Base-by-base conservation (phyloP, 495 filamentous ascomycete genomes). In the Cercophora sp. region DNA sequence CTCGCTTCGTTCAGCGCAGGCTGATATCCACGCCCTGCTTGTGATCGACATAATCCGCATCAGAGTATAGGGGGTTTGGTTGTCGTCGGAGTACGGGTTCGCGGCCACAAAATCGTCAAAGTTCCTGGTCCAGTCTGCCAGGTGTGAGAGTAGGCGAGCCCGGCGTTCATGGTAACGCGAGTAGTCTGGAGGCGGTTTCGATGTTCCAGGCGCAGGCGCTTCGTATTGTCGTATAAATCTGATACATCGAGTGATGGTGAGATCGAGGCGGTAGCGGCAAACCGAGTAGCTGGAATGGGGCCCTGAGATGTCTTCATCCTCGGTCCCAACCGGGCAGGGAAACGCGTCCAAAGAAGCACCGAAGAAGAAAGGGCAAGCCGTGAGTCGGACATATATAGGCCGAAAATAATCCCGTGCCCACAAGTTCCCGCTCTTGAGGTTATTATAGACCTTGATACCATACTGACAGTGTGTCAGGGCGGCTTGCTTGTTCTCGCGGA, bases 401-500 rank as follows among this genome's bases (percentile, higher is more conserved):
- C 66, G 55, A 2, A 71, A 52, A 16, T 67, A 52, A 16, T 67
- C 55, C 18, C 58, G 59, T 0, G 57, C 52, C 69, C 68, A 69
- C 8, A 56, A 25, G 10, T 52, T 25, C 31, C 57, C 58, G 16
- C 18, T 32, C n/a, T 18, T 23, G 32, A 23, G 34, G 31, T 51
- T 36, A 13, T 66, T 60, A 9, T 69, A 54, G 23, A 71, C 66
- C 16, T 41, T 51, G 51, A 66, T 56, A 29, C 73, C 74, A 50
- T 77, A 68, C 27, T 60, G 63, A 46, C 64, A 71, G 16, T 77
- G 63, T 13, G 49, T 44, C n/a, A 73, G 61, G 18, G 75, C 76
- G 2, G 63, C 69, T 8, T 64, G 40, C 5, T 64, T 59, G 58
- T 79, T 70, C 2, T 70, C 77, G 16, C 72, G 70, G 4, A 82